Evolutionary conservation across 1,284 basidiomycete genomes (phyloP).

Genomic region (Sanguinoderma infundibulare): DNA sequence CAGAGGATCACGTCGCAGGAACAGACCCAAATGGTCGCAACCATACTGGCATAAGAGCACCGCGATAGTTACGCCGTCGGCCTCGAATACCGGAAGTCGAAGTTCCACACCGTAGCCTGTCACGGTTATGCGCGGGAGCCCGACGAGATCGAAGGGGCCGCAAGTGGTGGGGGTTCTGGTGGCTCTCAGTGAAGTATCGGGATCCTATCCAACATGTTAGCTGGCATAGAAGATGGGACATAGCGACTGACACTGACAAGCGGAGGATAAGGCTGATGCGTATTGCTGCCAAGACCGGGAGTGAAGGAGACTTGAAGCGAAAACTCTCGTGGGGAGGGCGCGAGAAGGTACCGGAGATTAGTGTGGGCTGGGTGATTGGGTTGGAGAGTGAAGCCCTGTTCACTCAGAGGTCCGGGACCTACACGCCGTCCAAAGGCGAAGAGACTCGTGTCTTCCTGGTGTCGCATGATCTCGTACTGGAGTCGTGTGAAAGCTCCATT

Average conservation of each 20-base stretch:
- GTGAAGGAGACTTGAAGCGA: not conserved
- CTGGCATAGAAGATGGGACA: rapidly evolving
- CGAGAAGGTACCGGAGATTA: not conserved
- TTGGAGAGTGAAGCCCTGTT: not conserved
- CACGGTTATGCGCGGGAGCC: not conserved
- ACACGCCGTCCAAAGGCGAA: not conserved
- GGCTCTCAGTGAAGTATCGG: not conserved
- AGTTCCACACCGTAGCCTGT: not conserved
- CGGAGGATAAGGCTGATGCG: not conserved
- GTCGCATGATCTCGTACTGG: conserved; percentile 9
- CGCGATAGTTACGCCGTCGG: not conserved
- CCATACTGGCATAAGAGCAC: not conserved
- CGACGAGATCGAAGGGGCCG: not conserved
- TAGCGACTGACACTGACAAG: not conserved
- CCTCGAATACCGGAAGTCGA: not conserved
- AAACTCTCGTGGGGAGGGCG: not conserved
- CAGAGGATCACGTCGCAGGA: not conserved
- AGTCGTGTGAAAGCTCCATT: not conserved
- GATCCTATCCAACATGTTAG: not conserved
- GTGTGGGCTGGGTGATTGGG: not conserved
- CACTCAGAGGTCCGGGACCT: not conserved
- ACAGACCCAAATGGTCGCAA: not conserved
- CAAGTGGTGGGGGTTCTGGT: too few relatives aligned
- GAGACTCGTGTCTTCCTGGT: not conserved
- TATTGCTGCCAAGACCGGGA: not conserved